A percentile compares a stretch with the other conserved stretches of the same genome.
Evolutionary conservation across 2,329 filamentous ascomycete genomes (phyloP).

Genomic region (Ascocoryne sarcoides): DNA sequence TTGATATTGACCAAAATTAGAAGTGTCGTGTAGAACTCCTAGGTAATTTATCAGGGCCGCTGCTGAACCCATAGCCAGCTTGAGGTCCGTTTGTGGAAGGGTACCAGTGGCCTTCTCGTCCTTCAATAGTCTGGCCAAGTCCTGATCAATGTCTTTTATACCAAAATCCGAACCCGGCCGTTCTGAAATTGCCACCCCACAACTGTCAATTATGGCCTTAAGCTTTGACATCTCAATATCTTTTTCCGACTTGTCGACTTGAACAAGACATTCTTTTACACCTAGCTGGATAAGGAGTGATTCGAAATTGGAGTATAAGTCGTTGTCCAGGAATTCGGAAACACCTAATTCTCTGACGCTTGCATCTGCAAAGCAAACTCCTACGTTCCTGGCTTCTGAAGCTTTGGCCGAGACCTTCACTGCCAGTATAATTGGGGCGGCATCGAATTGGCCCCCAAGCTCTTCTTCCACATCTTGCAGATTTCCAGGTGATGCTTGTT

Average conservation of each 20-base stretch:
- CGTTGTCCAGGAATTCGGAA: slow-evolving; percentile 98
- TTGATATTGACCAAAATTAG: slow-evolving; percentile 95
- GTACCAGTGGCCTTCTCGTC: slow-evolving; percentile 71
- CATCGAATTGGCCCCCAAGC: slow-evolving; percentile 79
- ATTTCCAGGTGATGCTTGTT: slow-evolving; percentile 92
- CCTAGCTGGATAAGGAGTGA: slow-evolving; percentile 92
- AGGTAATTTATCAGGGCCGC: slow-evolving; percentile 93
- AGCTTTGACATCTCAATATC: slow-evolving; percentile 85
- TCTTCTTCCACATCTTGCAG: slow-evolving; percentile 96
- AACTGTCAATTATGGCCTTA: slow-evolving; percentile 81
- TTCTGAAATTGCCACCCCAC: slow-evolving; percentile 83
- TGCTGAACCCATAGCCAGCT: slow-evolving; percentile 91
- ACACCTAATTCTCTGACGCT: slow-evolving; percentile 92
- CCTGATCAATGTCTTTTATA: slow-evolving; percentile 89
- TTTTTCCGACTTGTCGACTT: slow-evolving; percentile 68
- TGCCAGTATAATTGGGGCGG: slow-evolving; percentile 87
- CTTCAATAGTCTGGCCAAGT: slow-evolving; percentile 77
- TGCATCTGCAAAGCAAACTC: slow-evolving; percentile 96
- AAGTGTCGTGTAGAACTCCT: slow-evolving; percentile 77
- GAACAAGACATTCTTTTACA: slow-evolving; percentile 87
- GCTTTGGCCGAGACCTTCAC: slow-evolving; percentile 90
- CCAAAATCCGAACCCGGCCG: slow-evolving; percentile 69
- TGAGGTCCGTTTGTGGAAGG: slow-evolving; percentile 83
- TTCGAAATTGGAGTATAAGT: slow-evolving; percentile 96
- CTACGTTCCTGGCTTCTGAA: slow-evolving; percentile 74